Conservation (phyloP, 2,329 filamentous ascomycete species). For the Colletotrichum sp. region DNA sequence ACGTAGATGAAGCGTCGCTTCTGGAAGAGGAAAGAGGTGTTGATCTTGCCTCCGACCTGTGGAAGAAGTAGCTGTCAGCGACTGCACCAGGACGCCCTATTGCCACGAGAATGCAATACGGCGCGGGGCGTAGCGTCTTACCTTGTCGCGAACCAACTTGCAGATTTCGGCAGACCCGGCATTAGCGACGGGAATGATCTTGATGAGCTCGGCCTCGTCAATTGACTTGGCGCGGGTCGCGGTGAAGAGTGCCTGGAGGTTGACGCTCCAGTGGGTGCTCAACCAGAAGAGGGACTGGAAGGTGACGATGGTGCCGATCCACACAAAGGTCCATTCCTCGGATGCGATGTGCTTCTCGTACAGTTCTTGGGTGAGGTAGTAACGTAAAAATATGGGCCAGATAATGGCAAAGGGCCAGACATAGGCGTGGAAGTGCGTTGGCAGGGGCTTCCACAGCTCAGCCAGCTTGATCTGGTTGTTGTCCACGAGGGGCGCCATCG, state of each 20-base stretch:
- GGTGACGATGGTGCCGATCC: constrained; percentile 86
- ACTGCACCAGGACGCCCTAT: not conserved
- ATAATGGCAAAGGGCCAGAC: constrained; percentile 90
- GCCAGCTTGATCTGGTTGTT: constrained; percentile 88
- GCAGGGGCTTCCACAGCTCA: constrained; percentile 86
- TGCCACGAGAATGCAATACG: not conserved
- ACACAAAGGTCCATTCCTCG: constrained; percentile 98
- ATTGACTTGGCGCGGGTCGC: constrained; percentile 73
- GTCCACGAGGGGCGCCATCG: constrained; percentile 85
- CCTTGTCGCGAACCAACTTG: constrained; percentile 75
- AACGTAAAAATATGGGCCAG: constrained; percentile 90
- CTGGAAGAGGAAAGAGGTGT: constrained; percentile 92
- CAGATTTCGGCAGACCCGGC: constrained; percentile 91
- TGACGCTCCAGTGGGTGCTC: constrained; percentile 97
- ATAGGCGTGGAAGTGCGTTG: constrained; percentile 83
- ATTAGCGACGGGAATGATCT: constrained; percentile 88
- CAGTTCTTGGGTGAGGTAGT: constrained; percentile 81
- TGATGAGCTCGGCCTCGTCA: constrained; percentile 82
- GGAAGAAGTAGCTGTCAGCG: not conserved
- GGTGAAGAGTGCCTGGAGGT: constrained; percentile 82
- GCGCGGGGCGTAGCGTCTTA: not conserved
- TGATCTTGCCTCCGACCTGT: constrained; percentile 74
- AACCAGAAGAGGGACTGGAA: constrained; percentile 90
- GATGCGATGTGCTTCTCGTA: constrained; percentile 92
- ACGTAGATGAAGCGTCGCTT: constrained; percentile 95